These are phyloP conservation scores for Logfia minima DNA, from an alignment of 129 eudicot genomes.

Conservation along the genomic window DNA sequence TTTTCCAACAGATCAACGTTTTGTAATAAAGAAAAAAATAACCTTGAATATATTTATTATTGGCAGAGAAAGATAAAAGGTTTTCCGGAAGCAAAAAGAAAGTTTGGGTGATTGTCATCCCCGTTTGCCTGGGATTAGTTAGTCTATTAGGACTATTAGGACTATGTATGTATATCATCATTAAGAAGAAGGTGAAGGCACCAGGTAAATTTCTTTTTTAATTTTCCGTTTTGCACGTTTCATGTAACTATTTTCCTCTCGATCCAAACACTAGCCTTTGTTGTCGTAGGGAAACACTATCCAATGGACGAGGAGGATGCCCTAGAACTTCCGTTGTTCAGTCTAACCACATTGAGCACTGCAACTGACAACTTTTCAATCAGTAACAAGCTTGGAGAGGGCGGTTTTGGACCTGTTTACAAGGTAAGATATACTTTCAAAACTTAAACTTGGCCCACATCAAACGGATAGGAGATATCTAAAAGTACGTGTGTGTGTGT, in stretches of 20 bases:
- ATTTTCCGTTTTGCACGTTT: background rate
- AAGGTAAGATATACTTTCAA: conserved; percentile 13
- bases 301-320: background rate
- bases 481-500: too few relatives aligned
- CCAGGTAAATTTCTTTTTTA: background rate
- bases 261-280: background rate
- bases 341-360: background rate
- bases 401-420: conserved; percentile 33
- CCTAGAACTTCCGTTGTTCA: conserved; percentile 16
- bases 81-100: background rate
- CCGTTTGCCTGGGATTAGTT: background rate
- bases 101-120: conserved; percentile 7
- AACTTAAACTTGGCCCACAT: background rate
- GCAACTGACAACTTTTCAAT: conserved; percentile 29
- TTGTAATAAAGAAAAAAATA: too few relatives aligned
- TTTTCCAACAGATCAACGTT: too few relatives aligned
- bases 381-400: conserved; percentile 26
- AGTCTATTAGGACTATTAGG: conserved; percentile 28
- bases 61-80: conserved; percentile 9
- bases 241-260: background rate
- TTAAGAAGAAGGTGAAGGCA: background rate
- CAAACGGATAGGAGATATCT: too few relatives aligned
- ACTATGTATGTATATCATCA: conserved; percentile 13
- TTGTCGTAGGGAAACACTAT: background rate
- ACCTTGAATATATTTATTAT: background rate